These are phyloP conservation scores for Arthrobotrys sinensis DNA, from an alignment of 2,329 filamentous ascomycete genomes.

Conservation along the genomic window DNA sequence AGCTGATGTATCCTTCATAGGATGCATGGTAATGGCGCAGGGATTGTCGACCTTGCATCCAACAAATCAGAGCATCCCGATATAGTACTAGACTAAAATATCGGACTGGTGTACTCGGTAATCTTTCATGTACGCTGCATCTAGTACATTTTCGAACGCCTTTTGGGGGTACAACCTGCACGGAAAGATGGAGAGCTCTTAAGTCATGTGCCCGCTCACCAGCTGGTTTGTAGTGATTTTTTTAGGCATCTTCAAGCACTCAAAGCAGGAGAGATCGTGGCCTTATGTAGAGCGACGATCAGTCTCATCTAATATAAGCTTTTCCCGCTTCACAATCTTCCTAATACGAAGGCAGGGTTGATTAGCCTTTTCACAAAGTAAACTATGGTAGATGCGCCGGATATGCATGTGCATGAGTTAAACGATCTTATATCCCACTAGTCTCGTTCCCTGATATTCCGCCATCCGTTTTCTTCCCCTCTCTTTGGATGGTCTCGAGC, in stretches of 20 bases:
- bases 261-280: background rate
- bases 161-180: background rate
- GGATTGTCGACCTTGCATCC: slow-evolving; percentile 31
- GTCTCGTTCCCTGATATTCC: background rate
- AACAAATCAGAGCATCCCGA: slow-evolving; percentile 53
- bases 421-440: background rate
- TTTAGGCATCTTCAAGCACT: background rate
- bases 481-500: background rate
- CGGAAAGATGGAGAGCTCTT: slow-evolving; percentile 11
- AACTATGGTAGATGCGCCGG: slow-evolving; percentile 14
- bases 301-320: slow-evolving; percentile 20
- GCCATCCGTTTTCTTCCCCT: background rate
- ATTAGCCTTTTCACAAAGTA: background rate
- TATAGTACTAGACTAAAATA: slow-evolving; percentile 40
- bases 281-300: slow-evolving; percentile 10
- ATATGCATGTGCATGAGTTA: slow-evolving; percentile 14
- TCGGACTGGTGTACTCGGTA: slow-evolving; percentile 58
- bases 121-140: slow-evolving; percentile 48
- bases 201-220: slow-evolving; percentile 19
- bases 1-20: slow-evolving; percentile 7
- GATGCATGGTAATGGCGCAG: slow-evolving; percentile 39
- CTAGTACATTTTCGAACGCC: slow-evolving; percentile 11
- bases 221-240: background rate
- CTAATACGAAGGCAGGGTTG: background rate
- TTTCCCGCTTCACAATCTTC: too few species aligned